Percentiles rank a stretch among this genome's conserved stretches.
phyloP scores from a whole-genome alignment of 176 grass and related monocot species.

The Oryza longistaminata region DNA sequence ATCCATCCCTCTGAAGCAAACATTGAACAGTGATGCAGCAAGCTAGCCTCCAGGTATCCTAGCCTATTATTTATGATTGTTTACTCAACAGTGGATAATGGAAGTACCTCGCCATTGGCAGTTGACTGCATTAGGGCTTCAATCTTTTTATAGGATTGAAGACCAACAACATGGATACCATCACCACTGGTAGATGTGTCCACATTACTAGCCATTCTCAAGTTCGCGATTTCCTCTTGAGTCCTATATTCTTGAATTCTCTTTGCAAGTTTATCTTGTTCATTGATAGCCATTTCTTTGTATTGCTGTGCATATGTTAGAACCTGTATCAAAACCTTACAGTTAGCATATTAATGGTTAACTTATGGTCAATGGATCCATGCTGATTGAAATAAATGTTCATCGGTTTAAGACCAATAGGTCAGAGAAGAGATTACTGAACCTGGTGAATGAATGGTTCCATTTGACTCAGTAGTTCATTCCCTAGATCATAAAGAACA shows the following conservation, averaged over 20 bases:
- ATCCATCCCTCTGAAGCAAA: conserved; percentile 18
- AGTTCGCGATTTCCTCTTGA: conserved; percentile 73
- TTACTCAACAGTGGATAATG: conserved; percentile 29
- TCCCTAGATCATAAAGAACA: conserved; percentile 61
- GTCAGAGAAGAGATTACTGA: conserved; percentile 18
- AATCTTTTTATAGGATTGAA: conserved; percentile 89
- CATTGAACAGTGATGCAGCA: not conserved
- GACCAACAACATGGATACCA: conserved; percentile 91
- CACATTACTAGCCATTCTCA: conserved; percentile 74
- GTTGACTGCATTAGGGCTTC: conserved; percentile 93
- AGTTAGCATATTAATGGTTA: conserved; percentile 29
- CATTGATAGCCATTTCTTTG: conserved; percentile 80
- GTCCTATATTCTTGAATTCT: conserved; percentile 98
- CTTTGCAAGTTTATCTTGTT: conserved; percentile 95
- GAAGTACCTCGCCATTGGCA: conserved; percentile 76
- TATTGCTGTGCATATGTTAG: conserved; percentile 93
- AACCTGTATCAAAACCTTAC: conserved; percentile 69
- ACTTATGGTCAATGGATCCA: conserved; percentile 1
- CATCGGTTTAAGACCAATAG: conserved; percentile 28
- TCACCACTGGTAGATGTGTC: conserved; percentile 79
- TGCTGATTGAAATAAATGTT: not conserved
- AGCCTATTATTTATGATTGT: not conserved
- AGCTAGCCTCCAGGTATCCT: conserved; percentile 1
- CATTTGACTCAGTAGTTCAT: conserved; percentile 87
- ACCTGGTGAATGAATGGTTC: conserved; percentile 98